Conservation (phyloP, 345 rosid species). For the Arabidopsis suecica region DNA sequence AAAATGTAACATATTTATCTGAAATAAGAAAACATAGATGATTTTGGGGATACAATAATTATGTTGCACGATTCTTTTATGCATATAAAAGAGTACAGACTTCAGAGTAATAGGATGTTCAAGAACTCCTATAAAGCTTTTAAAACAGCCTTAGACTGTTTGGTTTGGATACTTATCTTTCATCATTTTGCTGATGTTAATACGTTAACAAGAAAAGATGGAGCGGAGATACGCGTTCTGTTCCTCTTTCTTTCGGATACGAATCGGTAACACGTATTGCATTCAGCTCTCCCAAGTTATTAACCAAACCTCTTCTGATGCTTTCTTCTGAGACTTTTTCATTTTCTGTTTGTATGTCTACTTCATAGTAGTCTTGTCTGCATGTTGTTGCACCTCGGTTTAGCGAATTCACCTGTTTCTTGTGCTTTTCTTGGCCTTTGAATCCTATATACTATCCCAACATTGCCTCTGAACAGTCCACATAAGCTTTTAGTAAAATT, state of each 20-base stretch:
- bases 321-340: background rate
- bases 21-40: constrained; percentile 33
- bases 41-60: constrained; percentile 13
- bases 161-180: background rate
- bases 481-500: background rate
- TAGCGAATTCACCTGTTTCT: constrained; percentile 43
- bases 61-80: constrained; percentile 33
- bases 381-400: too few relatives aligned
- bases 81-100: constrained; percentile 36
- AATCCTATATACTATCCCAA: constrained; percentile 5
- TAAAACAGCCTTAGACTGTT: background rate
- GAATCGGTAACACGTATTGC: background rate
- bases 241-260: too few relatives aligned
- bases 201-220: background rate
- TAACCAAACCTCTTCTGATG: background rate
- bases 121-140: constrained; percentile 3
- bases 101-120: constrained; percentile 15
- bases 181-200: background rate
- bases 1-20: constrained; percentile 37
- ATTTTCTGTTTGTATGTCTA: background rate
- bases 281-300: background rate
- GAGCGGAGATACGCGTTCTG: background rate
- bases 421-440: constrained; percentile 18
- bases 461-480: constrained; percentile 42
- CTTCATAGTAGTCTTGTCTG: constrained; percentile 27